A percentile compares a stretch with the other conserved stretches of the same genome.
These are phyloP conservation scores for Plasmodium gaboni DNA, from an alignment of 169 alveolate genomes.

Conservation along the genomic window DNA sequence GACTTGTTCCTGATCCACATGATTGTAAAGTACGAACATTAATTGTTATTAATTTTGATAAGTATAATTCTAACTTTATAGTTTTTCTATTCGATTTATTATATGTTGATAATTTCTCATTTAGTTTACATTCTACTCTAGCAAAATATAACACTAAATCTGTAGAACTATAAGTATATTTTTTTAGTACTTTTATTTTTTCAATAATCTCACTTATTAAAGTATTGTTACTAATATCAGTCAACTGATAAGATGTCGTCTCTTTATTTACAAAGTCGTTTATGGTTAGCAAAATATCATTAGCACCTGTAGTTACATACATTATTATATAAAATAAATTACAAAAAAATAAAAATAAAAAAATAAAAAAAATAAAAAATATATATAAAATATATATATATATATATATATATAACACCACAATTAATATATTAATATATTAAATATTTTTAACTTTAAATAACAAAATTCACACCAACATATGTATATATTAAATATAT, in stretches of 20 bases:
- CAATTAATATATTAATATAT: too few relatives aligned
- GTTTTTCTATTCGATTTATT: conserved; percentile 61
- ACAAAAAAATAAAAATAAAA: not conserved
- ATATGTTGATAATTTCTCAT: conserved; percentile 54
- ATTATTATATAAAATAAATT: conserved; percentile 1
- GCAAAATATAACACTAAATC: conserved; percentile 62
- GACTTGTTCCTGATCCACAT: conserved; percentile 67
- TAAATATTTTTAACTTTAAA: too few relatives aligned
- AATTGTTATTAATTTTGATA: conserved; percentile 39
- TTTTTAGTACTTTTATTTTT: conserved; percentile 47
- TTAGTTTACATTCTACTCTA: conserved; percentile 56
- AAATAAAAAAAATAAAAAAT: not conserved
- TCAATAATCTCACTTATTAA: conserved; percentile 51
- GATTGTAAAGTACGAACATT: conserved; percentile 68
- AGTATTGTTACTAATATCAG: conserved; percentile 30
- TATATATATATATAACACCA: too few relatives aligned
- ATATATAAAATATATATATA: not conserved
- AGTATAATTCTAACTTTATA: conserved; percentile 43
- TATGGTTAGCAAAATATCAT: conserved; percentile 28
- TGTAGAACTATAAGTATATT: conserved; percentile 32
- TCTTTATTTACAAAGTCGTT: conserved; percentile 49
- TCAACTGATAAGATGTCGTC: conserved; percentile 33
- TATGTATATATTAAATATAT: too few relatives aligned
- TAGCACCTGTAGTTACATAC: conserved; percentile 43
- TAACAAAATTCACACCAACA: too few relatives aligned